phyloP scores from a whole-genome alignment of 345 rosid genomes.

The Lepidium aucheri region DNA sequence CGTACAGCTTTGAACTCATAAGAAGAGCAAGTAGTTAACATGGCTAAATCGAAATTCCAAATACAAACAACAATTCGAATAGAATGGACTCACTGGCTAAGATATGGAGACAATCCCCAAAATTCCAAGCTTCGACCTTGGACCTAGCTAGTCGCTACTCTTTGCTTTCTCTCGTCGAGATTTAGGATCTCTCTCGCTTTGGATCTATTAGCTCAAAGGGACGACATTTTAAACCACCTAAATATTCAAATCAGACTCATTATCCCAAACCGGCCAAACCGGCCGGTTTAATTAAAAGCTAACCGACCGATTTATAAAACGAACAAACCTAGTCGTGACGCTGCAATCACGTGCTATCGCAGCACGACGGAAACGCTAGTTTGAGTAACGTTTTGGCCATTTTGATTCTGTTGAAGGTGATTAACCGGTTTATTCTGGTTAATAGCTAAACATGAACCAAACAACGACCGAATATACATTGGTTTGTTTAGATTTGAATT shows the following conservation, averaged over 20 bases:
- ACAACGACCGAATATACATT: neutral
- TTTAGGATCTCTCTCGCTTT: slow-evolving; percentile 12
- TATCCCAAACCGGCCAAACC: neutral
- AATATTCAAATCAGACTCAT: neutral
- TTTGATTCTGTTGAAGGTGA: neutral
- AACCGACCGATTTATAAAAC: neutral
- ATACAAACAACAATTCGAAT: neutral
- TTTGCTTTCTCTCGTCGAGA: slow-evolving; percentile 11
- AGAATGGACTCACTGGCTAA: neutral
- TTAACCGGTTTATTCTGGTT: neutral
- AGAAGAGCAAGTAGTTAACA: neutral
- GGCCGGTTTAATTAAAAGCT: neutral
- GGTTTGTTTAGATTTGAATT: neutral
- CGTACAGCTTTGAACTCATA: neutral
- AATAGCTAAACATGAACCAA: neutral
- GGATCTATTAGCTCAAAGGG: neutral
- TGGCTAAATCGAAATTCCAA: neutral
- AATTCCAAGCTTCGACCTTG: slow-evolving; percentile 7
- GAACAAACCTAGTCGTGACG: neutral
- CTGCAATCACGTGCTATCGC: neutral
- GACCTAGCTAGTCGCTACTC: slow-evolving; percentile 1
- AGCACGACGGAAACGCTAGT: neutral
- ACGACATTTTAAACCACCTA: neutral
- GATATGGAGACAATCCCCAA: neutral
- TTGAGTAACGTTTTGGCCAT: neutral